Base-by-base conservation (phyloP, 371 early-diverging fungal species). In the Apophysomyces trapeziformis region DNA sequence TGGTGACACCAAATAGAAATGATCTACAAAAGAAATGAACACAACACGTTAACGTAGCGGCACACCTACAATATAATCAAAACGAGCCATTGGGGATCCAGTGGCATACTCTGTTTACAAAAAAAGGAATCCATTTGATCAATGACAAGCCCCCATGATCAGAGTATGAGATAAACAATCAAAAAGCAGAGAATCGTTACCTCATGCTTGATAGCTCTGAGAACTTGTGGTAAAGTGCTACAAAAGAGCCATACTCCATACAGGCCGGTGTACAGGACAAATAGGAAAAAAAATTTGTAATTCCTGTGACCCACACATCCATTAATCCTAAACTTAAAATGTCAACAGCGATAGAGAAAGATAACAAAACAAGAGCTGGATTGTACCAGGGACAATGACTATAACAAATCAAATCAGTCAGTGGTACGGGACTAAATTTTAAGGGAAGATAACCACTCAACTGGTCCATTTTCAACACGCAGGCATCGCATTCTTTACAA, bases 391-490 rank as follows among this genome's bases (percentile, higher is more conserved):
- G 87, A 63, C 87, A 86, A 68, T 88, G 87, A 50, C 87, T 86
- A 74, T 0, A 59, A 39, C 57, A 32, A 26, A 44, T 8, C 13
- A 45, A 14, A 43, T 41, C 32, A 13, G 14, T 21, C 38, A 13
- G n/a, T 26, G 54, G 35, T 39, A 38, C 58, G 16, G 2, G 7
- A 13, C 38, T 18, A 38, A 39, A 12, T 9, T 63, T 50, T 44
- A 57, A 37, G 38, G 35, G 14, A 0, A 8, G 7, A 14, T 5
- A 2, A n/a, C 18, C 18, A 73, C 82, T 67, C 76, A 50, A 86
- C 86, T 88, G 89, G 66, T 88, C 89, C 83, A 88, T 87, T 64
- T 73, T 79, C 38, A 87, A 63, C 5, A 88, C 85, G 63, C 89
- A 88, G 45, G 77, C 71, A 64, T 79, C 79, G 64, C 88, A 88